Conservation (phyloP, 2,329 filamentous ascomycete species). For the Fusarium kyushuense region DNA sequence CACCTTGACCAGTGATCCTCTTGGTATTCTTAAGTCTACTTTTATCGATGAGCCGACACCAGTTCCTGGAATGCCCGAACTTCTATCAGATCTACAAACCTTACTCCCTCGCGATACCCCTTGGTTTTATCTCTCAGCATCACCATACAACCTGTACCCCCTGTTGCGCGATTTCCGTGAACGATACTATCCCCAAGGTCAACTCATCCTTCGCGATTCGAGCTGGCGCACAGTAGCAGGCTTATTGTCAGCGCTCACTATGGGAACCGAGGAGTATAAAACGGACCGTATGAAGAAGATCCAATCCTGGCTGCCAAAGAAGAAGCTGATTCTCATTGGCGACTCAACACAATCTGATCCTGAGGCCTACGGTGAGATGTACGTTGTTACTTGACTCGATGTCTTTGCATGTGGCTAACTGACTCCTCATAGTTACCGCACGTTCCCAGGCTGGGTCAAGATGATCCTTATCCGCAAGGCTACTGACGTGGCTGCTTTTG, state of each 20-base stretch:
- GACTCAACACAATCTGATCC: constrained; percentile 94
- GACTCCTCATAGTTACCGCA: constrained; percentile 62
- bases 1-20: constrained; percentile 82
- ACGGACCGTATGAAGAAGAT: constrained; percentile 82
- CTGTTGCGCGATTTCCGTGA: constrained; percentile 83
- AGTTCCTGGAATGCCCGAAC: constrained; percentile 83
- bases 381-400: constrained; percentile 48
- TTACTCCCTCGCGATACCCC: constrained; percentile 70
- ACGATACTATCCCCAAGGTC: constrained; percentile 78
- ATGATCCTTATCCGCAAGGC: constrained; percentile 90
- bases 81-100: constrained; percentile 76
- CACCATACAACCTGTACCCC: constrained; percentile 93
- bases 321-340: constrained; percentile 85
- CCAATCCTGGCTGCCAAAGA: constrained; percentile 79
- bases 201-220: constrained; percentile 85
- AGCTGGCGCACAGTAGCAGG: constrained; percentile 88
- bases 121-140: constrained; percentile 94
- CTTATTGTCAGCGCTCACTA: constrained; percentile 81
- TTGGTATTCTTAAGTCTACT: constrained; percentile 84
- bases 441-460: constrained; percentile 80
- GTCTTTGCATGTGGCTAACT: constrained; percentile 30
- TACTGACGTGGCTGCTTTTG: constrained; percentile 74
- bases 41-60: constrained; percentile 81
- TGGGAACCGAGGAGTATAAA: constrained; percentile 89
- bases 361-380: constrained; percentile 87